A percentile compares a stretch with the other conserved stretches of the same genome.
These are phyloP conservation scores for Phytophthora sojae DNA, from an alignment of 352 stramenopile genomes.

Conservation along the genomic window DNA sequence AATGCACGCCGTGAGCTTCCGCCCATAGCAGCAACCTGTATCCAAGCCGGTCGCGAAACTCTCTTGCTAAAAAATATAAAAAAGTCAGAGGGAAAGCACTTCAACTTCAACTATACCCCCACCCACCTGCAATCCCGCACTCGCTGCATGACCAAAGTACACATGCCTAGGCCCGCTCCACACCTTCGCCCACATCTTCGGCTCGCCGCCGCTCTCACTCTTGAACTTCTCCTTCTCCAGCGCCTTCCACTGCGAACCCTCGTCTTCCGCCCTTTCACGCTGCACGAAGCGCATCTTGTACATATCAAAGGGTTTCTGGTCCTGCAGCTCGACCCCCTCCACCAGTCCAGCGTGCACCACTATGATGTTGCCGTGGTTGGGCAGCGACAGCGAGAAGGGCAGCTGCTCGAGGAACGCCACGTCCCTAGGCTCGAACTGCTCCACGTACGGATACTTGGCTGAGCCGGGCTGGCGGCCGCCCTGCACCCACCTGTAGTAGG, in stretches of 20 bases:
- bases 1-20: constrained; percentile 86
- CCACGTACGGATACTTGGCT: constrained; percentile 77
- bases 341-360: constrained; percentile 83
- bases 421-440: constrained; percentile 60
- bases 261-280: constrained; percentile 41
- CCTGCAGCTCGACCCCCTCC: constrained; percentile 61
- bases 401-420: constrained; percentile 77
- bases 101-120: background rate
- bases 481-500: constrained; percentile 61
- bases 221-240: constrained; percentile 45
- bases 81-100: background rate
- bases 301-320: constrained; percentile 90
- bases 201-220: constrained; percentile 33
- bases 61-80: constrained; percentile 58
- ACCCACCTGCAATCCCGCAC: constrained; percentile 77
- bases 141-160: constrained; percentile 94
- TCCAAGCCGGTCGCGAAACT: constrained; percentile 92
- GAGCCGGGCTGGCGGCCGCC: constrained; percentile 15
- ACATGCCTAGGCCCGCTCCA: constrained; percentile 86
- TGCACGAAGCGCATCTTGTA: constrained; percentile 93
- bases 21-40: constrained; percentile 92
- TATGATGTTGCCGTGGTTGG: constrained; percentile 53
- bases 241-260: constrained; percentile 28
- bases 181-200: constrained; percentile 72
- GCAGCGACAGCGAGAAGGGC: constrained; percentile 80